Percentiles rank a stretch among this genome's conserved stretches.
These are phyloP conservation scores for Tetrahymena elliotti DNA, from an alignment of 73 alveolate species.

Conservation along the genomic window DNA sequence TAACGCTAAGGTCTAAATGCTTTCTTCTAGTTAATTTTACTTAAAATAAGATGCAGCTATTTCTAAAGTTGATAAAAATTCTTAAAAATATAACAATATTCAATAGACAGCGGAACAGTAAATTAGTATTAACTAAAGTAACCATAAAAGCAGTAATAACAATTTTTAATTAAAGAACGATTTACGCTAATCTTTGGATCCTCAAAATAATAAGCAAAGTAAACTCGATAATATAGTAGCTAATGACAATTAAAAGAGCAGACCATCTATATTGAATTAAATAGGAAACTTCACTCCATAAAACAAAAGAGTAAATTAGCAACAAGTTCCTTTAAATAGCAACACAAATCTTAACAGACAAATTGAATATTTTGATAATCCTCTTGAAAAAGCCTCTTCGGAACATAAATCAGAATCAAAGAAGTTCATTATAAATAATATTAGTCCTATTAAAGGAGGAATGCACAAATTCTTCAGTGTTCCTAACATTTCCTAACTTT, in stretches of 20 bases:
- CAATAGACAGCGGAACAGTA: background rate
- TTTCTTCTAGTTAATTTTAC: background rate
- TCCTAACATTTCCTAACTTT: background rate
- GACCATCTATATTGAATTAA: background rate
- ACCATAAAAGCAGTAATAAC: background rate
- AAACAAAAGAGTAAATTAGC: background rate
- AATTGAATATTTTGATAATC: background rate
- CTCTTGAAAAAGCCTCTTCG: background rate
- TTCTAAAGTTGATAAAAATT: background rate
- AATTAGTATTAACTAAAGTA: background rate
- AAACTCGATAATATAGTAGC: background rate
- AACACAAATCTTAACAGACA: background rate
- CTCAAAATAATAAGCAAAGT: background rate
- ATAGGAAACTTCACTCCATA: background rate
- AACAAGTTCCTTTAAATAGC: background rate
- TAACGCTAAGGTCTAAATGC: background rate
- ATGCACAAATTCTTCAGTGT: background rate
- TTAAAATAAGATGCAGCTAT: background rate
- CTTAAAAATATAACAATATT: background rate
- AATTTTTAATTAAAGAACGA: background rate
- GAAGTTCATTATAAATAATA: background rate
- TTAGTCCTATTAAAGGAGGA: background rate
- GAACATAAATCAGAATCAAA: background rate
- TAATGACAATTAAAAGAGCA: background rate
- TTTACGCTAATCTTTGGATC: background rate